These are phyloP conservation scores for Leccinum rimulosum DNA, from an alignment of 768 basidiomycete genomes.

Conservation along the genomic window DNA sequence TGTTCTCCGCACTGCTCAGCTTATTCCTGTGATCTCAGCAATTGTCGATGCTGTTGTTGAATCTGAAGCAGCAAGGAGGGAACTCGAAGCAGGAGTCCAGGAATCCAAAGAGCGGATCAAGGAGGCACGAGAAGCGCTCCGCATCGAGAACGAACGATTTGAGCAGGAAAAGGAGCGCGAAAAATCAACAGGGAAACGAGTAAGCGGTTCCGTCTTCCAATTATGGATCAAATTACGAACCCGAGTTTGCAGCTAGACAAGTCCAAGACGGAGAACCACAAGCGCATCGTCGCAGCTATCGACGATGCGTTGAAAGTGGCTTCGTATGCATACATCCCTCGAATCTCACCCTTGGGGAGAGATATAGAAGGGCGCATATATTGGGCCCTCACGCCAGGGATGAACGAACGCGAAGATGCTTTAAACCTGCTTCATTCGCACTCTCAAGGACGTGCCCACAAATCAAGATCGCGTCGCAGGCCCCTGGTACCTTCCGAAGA, in stretches of 20 bases:
- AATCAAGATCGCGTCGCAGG: slow-evolving; percentile 38
- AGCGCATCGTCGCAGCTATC: slow-evolving; percentile 44
- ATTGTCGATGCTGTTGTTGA: slow-evolving; percentile 53
- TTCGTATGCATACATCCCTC: slow-evolving; percentile 43
- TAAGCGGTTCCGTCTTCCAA: background rate
- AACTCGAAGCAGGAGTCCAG: slow-evolving; percentile 57
- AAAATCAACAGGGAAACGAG: slow-evolving; percentile 40
- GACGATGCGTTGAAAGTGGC: slow-evolving; percentile 57
- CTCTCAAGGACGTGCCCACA: slow-evolving; percentile 30
- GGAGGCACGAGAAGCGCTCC: slow-evolving; percentile 48
- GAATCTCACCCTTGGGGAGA: slow-evolving; percentile 62
- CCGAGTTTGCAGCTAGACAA: slow-evolving; percentile 38
- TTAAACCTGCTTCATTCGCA: slow-evolving; percentile 27
- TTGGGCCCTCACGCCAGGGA: slow-evolving; percentile 62
- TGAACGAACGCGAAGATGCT: slow-evolving; percentile 53
- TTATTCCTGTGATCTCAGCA: slow-evolving; percentile 62
- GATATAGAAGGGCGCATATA: slow-evolving; percentile 68
- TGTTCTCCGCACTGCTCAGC: slow-evolving; percentile 51
- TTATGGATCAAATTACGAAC: slow-evolving; percentile 1
- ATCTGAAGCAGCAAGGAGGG: slow-evolving; percentile 49
- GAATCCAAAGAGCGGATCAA: slow-evolving; percentile 53
- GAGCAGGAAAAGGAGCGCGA: slow-evolving; percentile 49
- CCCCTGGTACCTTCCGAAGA: slow-evolving; percentile 40
- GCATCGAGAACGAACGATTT: slow-evolving; percentile 30
- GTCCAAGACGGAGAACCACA: slow-evolving; percentile 46